A percentile compares a stretch with the other conserved stretches of the same genome.
Evolutionary conservation across 345 rosid species (phyloP).

Genomic region (Syzygium aromaticum): DNA sequence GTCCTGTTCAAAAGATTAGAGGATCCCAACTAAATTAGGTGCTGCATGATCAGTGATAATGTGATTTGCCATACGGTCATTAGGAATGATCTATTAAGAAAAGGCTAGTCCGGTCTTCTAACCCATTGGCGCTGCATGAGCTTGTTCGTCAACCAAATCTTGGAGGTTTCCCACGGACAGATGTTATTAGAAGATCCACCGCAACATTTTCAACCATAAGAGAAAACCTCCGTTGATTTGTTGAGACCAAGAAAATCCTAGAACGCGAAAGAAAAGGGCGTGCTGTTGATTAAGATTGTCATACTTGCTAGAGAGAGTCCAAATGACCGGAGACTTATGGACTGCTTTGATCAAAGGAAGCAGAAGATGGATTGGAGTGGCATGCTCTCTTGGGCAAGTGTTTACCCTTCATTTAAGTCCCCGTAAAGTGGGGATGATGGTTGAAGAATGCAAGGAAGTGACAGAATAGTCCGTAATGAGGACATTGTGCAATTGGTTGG

Average conservation of each 20-base stretch:
- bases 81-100: background rate
- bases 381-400: background rate
- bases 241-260: background rate
- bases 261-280: background rate
- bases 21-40: background rate
- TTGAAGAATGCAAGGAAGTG: background rate
- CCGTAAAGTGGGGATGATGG: background rate
- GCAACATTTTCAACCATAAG: background rate
- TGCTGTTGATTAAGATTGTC: background rate
- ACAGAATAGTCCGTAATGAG: accelerated
- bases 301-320: background rate
- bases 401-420: background rate
- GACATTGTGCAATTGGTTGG: background rate
- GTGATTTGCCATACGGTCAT: no score
- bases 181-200: background rate
- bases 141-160: background rate
- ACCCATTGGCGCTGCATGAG: background rate
- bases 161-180: background rate
- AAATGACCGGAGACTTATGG: background rate
- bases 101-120: background rate
- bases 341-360: background rate
- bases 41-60: no score
- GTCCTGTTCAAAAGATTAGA: background rate
- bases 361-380: background rate
- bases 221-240: background rate